phyloP scores from a whole-genome alignment of 306 rosid species.

The Benincasa hispida region DNA sequence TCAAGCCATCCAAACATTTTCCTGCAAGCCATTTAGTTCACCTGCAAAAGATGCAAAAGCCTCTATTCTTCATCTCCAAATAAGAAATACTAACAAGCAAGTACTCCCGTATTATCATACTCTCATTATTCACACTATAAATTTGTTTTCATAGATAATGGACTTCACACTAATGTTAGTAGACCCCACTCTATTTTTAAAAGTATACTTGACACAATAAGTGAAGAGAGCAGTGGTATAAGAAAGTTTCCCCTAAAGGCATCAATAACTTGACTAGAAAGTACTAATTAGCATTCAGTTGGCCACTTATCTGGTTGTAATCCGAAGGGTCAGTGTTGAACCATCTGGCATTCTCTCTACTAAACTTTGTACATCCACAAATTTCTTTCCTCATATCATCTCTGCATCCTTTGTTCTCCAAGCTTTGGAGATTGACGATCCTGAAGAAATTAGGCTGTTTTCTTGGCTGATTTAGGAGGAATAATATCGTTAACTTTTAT shows the following conservation, averaged over 20 bases:
- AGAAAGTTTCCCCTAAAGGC: too few species aligned
- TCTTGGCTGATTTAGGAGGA: not conserved
- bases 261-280: not conserved
- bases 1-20: not conserved
- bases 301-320: not conserved
- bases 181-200: too few species aligned
- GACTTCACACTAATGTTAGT: too few species aligned
- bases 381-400: not conserved
- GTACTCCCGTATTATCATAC: too few species aligned
- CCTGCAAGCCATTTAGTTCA: not conserved
- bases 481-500: not conserved
- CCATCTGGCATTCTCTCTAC: not conserved
- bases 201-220: too few species aligned
- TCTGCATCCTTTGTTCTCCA: not conserved
- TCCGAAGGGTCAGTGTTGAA: not conserved
- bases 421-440: not conserved
- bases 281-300: not conserved
- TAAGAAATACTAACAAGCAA: not conserved
- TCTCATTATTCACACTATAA: too few species aligned
- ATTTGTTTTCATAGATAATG: too few species aligned
- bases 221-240: too few species aligned
- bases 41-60: slow-evolving; percentile 3
- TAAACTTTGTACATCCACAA: not conserved
- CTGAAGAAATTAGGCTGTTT: not conserved
- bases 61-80: not conserved